phyloP scores from a whole-genome alignment of 352 stramenopile species.

The Globisporangium mamillatum region DNA sequence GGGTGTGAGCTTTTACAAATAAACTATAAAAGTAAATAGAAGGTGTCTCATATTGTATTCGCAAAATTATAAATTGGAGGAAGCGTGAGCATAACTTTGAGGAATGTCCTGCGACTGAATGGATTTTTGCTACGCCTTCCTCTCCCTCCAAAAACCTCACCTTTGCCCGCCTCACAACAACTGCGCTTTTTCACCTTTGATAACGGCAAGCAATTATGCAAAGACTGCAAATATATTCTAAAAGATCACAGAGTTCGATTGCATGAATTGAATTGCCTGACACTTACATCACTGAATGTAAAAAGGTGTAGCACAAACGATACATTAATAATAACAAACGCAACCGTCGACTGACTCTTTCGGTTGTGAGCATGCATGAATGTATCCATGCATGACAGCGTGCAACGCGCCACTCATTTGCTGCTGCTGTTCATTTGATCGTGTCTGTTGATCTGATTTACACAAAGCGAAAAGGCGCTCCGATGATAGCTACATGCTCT shows the following conservation, averaged over 20 bases:
- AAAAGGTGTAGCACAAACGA: background rate
- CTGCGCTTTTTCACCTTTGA: background rate
- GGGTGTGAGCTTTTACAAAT: background rate
- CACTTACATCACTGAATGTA: too few relatives aligned
- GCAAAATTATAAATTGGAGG: background rate
- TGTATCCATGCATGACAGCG: background rate
- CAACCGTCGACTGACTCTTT: background rate
- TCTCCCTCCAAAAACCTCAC: background rate
- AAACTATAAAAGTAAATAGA: background rate
- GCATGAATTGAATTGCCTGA: too few relatives aligned
- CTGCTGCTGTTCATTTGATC: too few relatives aligned
- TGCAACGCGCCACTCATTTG: background rate
- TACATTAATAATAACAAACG: background rate
- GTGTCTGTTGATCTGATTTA: background rate
- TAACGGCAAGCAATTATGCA: background rate
- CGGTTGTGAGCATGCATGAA: background rate
- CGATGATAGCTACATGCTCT: background rate
- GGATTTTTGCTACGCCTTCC: background rate
- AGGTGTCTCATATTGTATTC: background rate
- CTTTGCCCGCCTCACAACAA: background rate
- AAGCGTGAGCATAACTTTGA: background rate
- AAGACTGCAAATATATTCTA: too few relatives aligned
- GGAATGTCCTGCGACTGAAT: background rate
- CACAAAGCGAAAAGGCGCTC: background rate
- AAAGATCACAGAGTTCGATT: too few relatives aligned